Percentiles rank a stretch among this genome's conserved stretches.
phyloP scores from a whole-genome alignment of 148 eudicot genomes.

The Nepenthes gracilis region DNA sequence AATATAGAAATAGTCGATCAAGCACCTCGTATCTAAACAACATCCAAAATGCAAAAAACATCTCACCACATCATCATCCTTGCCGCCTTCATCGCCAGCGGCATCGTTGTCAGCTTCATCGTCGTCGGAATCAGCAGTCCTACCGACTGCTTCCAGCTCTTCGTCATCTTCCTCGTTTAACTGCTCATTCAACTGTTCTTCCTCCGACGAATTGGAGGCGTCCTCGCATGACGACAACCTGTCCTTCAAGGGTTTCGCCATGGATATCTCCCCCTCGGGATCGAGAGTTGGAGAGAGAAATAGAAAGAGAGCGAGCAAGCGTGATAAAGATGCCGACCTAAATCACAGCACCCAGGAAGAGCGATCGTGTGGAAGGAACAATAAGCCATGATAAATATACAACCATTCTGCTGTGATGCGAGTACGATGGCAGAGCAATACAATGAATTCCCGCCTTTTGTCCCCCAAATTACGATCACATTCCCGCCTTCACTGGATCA shows the following conservation, averaged over 20 bases:
- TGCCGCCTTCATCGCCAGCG: conserved; percentile 17
- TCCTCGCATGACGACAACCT: conserved; percentile 29
- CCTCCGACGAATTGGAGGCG: conserved; percentile 35
- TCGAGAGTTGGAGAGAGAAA: too few relatives aligned
- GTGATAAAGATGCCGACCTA: too few relatives aligned
- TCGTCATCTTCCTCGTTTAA: conserved; percentile 45
- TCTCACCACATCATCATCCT: conserved; percentile 19
- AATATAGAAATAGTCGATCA: neutral
- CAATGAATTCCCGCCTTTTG: too few relatives aligned
- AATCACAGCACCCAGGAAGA: too few relatives aligned
- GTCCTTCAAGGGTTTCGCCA: conserved; percentile 45
- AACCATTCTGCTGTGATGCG: too few relatives aligned
- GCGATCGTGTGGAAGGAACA: too few relatives aligned
- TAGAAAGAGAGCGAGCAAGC: too few relatives aligned
- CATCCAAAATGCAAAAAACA: neutral
- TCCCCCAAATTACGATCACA: too few relatives aligned
- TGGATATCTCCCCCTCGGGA: conserved; percentile 1
- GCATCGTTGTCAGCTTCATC: conserved; percentile 21
- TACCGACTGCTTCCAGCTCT: conserved; percentile 57
- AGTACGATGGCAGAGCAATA: too few relatives aligned
- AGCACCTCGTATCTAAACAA: neutral
- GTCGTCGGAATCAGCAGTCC: conserved; percentile 31
- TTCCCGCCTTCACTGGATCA: too few relatives aligned
- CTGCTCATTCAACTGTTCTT: conserved; percentile 40
- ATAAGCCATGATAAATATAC: too few relatives aligned